Evolutionary conservation across 2,329 filamentous ascomycete species (phyloP).

Genomic region (Alternaria conjuncta): DNA sequence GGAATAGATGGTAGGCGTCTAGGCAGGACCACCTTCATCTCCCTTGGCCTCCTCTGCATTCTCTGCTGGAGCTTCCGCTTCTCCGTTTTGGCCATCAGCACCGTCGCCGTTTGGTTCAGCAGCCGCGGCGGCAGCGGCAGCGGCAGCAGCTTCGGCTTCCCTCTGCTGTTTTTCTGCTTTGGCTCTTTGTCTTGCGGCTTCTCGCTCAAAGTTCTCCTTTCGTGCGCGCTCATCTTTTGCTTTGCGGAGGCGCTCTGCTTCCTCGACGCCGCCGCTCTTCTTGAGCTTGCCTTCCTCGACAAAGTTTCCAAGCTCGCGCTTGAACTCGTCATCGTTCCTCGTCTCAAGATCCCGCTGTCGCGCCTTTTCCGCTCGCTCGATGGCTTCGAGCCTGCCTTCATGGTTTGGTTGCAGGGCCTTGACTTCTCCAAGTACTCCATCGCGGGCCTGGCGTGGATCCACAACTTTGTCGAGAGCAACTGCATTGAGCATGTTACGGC

Average conservation of each 20-base stretch:
- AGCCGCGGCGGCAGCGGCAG: slow-evolving; percentile 26
- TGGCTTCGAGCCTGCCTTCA: slow-evolving; percentile 89
- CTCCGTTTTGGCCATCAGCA: slow-evolving; percentile 33
- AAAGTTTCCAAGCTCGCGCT: slow-evolving; percentile 83
- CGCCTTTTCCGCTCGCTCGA: slow-evolving; percentile 93
- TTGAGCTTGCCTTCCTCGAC: slow-evolving; percentile 91
- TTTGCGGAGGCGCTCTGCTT: slow-evolving; percentile 83
- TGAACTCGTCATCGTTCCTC: slow-evolving; percentile 76
- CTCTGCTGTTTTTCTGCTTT: slow-evolving; percentile 54
- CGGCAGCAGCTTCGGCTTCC: slow-evolving; percentile 41
- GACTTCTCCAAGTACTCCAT: slow-evolving; percentile 90
- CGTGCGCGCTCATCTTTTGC: slow-evolving; percentile 86
- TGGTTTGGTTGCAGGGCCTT: slow-evolving; percentile 93
- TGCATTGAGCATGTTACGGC: slow-evolving; percentile 42
- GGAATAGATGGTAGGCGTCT: slow-evolving; percentile 26
- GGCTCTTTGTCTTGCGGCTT: slow-evolving; percentile 55
- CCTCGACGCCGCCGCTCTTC: slow-evolving; percentile 94
- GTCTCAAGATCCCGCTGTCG: slow-evolving; percentile 86
- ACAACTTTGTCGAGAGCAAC: slow-evolving; percentile 55
- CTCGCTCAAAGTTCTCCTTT: slow-evolving; percentile 70
- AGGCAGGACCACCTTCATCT: slow-evolving; percentile 47
- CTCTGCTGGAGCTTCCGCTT: slow-evolving; percentile 22
- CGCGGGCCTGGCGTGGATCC: slow-evolving; percentile 84
- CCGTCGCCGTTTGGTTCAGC: slow-evolving; percentile 28
- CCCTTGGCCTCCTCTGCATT: slow-evolving; percentile 38